These are phyloP conservation scores for Taiozyma sp. DNA, from an alignment of 1,139 yeast genomes.

Conservation along the genomic window DNA sequence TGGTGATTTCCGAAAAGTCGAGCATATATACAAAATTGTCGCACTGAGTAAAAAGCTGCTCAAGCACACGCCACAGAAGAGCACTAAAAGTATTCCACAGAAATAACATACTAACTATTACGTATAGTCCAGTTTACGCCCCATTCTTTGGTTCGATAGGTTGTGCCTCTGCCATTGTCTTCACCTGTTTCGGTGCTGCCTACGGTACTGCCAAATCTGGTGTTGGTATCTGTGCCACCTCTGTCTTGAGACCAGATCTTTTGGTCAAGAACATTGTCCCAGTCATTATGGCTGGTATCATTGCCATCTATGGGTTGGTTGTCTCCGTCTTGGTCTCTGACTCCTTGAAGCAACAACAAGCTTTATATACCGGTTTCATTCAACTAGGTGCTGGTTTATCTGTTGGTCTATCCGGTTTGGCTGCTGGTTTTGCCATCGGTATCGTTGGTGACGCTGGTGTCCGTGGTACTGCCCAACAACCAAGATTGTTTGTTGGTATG, in stretches of 20 bases:
- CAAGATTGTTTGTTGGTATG: conserved; percentile 96
- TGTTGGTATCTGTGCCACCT: conserved; percentile 98
- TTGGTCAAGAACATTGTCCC: conserved; percentile 89
- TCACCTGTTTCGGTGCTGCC: conserved; percentile 98
- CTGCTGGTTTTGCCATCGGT: conserved; percentile 98
- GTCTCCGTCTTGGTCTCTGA: conserved; percentile 95
- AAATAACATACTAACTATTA: neutral
- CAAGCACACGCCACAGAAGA: neutral
- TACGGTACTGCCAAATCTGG: conserved; percentile 99
- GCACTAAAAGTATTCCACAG: neutral
- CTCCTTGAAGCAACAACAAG: conserved; percentile 84
- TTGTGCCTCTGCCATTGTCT: conserved; percentile 97
- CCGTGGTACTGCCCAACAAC: conserved; percentile 94
- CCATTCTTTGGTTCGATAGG: conserved; percentile 98
- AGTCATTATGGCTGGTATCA: conserved; percentile 99
- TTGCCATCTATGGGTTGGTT: conserved; percentile 97
- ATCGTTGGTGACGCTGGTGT: conserved; percentile 99
- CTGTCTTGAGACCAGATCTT: conserved; percentile 95
- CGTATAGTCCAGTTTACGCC: conserved; percentile 32
- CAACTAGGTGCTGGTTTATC: conserved; percentile 98
- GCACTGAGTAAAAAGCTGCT: neutral
- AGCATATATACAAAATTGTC: neutral
- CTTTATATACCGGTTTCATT: conserved; percentile 94
- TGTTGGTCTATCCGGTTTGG: conserved; percentile 95
- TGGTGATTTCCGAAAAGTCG: neutral